phyloP scores from a whole-genome alignment of 148 eudicot species.

The Diospyros lotus region DNA sequence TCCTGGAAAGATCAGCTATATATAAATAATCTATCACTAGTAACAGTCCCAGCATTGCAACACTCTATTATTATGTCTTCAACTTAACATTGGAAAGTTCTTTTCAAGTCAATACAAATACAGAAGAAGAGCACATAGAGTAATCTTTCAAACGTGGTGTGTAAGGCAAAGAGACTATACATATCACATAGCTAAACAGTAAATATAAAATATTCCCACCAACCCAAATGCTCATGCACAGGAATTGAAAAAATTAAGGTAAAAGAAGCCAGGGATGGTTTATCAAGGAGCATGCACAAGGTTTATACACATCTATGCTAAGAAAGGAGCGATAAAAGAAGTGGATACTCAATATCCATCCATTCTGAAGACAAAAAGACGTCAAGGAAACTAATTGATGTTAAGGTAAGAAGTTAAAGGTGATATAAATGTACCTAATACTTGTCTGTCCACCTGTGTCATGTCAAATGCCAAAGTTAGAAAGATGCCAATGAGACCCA shows the following conservation, averaged over 20 bases:
- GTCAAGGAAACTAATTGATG: not conserved
- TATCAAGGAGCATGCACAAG: not conserved
- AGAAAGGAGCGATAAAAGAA: not conserved
- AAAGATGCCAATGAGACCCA: not conserved
- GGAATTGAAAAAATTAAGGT: not conserved
- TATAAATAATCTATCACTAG: no score
- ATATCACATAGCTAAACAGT: not conserved
- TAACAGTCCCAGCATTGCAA: no score
- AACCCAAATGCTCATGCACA: not conserved
- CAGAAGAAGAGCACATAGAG: no score
- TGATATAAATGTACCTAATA: conserved; percentile 62
- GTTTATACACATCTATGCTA: not conserved
- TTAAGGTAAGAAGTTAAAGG: not conserved
- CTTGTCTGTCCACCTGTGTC: conserved; percentile 98
- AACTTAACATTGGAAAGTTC: no score
- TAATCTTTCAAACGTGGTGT: not conserved
- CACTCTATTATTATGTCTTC: no score
- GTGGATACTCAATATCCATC: not conserved
- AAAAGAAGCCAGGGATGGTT: conserved; percentile 1
- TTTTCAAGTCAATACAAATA: no score
- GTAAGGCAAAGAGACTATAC: conserved; percentile 3
- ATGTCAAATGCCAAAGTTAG: conserved; percentile 19
- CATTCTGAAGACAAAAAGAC: conserved; percentile 3
- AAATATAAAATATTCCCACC: not conserved
- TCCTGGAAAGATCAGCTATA: no score